phyloP scores from a whole-genome alignment of 129 eudicot genomes.

The Silybum marianum region DNA sequence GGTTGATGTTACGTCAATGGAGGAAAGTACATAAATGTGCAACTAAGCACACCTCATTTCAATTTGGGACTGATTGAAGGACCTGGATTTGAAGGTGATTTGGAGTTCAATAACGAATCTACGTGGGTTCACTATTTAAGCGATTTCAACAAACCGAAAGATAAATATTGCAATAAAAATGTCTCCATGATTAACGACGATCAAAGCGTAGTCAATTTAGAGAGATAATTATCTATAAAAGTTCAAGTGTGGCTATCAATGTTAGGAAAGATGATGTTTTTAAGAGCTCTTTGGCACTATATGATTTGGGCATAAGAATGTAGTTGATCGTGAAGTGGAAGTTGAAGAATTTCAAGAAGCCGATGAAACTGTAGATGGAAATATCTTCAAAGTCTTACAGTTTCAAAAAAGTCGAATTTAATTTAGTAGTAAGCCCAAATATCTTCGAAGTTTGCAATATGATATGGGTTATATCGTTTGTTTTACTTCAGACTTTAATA shows the following conservation, averaged over 20 bases:
- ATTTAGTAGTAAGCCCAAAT: too few species aligned
- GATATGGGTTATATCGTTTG: too few species aligned
- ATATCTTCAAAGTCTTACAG: too few species aligned
- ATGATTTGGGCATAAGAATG: slow-evolving; percentile 41
- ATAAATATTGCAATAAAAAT: slow-evolving; percentile 14
- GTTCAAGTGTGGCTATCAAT: slow-evolving; percentile 32
- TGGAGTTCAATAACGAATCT: slow-evolving; percentile 44
- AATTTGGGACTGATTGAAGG: slow-evolving; percentile 72
- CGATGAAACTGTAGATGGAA: slow-evolving; percentile 17
- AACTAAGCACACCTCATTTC: slow-evolving; percentile 65
- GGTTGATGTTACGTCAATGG: slow-evolving; percentile 70
- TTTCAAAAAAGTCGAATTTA: too few species aligned
- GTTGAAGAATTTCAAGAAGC: slow-evolving; percentile 40
- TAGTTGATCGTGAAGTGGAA: slow-evolving; percentile 23
- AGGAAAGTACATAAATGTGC: slow-evolving; percentile 50
- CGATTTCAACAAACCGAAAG: slow-evolving; percentile 36
- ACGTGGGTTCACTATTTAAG: slow-evolving; percentile 51
- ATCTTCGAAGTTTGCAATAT: too few species aligned
- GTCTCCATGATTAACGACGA: not conserved
- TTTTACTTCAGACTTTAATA: too few species aligned
- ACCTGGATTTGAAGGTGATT: slow-evolving; percentile 44
- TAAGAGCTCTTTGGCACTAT: slow-evolving; percentile 75
- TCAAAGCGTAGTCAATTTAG: slow-evolving; percentile 27
- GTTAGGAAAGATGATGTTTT: slow-evolving; percentile 46
- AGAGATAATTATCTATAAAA: slow-evolving; percentile 28